Percentiles rank a stretch among this genome's conserved stretches.
Conservation (phyloP, 371 early-diverging fungal genomes). For the Mucor velutinosus region DNA sequence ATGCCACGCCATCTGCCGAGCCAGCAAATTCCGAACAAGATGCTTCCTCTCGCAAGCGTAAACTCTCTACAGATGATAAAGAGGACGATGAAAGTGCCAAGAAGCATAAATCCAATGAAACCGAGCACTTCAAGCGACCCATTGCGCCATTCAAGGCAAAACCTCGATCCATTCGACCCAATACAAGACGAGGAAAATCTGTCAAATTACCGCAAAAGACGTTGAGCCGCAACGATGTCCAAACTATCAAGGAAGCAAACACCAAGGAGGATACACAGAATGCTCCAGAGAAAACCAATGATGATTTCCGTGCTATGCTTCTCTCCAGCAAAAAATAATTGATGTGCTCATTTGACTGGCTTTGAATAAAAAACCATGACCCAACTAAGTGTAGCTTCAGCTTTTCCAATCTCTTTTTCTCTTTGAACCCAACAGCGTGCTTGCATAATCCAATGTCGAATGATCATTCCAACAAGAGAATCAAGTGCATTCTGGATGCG, state of each 20-base stretch:
- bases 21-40: background rate
- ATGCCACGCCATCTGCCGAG: background rate
- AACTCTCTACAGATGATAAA: conserved; percentile 3
- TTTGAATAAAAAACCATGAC: background rate
- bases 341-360: background rate
- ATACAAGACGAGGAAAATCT: conserved; percentile 8
- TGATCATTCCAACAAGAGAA: background rate
- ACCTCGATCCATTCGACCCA: conserved; percentile 2
- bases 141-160: background rate
- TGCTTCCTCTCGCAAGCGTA: conserved; percentile 10
- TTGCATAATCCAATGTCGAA: background rate
- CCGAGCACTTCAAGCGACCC: background rate
- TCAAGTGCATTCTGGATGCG: conserved; percentile 42
- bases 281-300: conserved; percentile 26
- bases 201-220: background rate
- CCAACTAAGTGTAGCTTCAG: background rate
- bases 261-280: background rate
- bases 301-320: conserved; percentile 47
- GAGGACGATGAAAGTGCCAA: conserved; percentile 7
- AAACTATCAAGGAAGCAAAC: background rate
- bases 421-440: background rate
- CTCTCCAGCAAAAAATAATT: conserved; percentile 25
- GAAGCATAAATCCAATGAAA: conserved; percentile 2
- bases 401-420: background rate
- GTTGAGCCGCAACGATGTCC: background rate